phyloP scores from a whole-genome alignment of 164 flowering plant species.

The Stephania cephalantha region DNA sequence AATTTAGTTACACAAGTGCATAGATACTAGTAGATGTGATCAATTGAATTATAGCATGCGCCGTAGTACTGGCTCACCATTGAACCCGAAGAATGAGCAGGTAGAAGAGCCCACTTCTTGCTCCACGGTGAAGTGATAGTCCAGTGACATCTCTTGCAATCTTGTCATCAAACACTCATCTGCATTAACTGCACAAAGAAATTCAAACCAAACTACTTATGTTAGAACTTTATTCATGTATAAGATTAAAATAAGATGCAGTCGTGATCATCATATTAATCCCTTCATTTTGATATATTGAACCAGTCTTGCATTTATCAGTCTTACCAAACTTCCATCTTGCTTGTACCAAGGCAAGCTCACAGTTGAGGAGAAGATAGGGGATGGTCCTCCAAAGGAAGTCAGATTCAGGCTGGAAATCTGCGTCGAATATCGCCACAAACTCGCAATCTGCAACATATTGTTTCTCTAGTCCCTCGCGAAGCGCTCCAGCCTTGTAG shows the following conservation, averaged over 20 bases:
- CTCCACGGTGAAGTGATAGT: conserved; percentile 65
- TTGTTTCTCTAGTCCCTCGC: conserved; percentile 39
- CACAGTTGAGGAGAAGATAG: conserved; percentile 42
- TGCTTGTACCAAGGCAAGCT: conserved; percentile 62
- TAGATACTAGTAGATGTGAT: too few species aligned
- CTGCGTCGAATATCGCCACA: conserved; percentile 62
- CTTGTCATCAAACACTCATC: conserved; percentile 65
- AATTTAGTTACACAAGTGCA: too few species aligned
- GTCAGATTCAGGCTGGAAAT: conserved; percentile 62
- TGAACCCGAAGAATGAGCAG: conserved; percentile 64
- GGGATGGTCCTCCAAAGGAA: conserved; percentile 52
- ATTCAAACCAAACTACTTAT: too few species aligned
- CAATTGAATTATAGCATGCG: too few species aligned
- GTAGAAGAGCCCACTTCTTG: conserved; percentile 77
- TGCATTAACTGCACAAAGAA: conserved; percentile 39
- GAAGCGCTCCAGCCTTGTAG: conserved; percentile 66
- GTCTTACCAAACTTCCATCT: conserved; percentile 59
- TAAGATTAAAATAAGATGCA: too few species aligned
- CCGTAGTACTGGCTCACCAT: conserved; percentile 30
- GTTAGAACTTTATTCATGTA: too few species aligned
- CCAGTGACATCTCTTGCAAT: conserved; percentile 65
- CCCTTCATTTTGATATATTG: too few species aligned
- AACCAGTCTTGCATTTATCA: too few species aligned
- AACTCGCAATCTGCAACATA: conserved; percentile 54
- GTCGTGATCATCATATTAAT: too few species aligned